Conservation (phyloP, 2,329 filamentous ascomycete genomes). For the Colletotrichum truncatum region DNA sequence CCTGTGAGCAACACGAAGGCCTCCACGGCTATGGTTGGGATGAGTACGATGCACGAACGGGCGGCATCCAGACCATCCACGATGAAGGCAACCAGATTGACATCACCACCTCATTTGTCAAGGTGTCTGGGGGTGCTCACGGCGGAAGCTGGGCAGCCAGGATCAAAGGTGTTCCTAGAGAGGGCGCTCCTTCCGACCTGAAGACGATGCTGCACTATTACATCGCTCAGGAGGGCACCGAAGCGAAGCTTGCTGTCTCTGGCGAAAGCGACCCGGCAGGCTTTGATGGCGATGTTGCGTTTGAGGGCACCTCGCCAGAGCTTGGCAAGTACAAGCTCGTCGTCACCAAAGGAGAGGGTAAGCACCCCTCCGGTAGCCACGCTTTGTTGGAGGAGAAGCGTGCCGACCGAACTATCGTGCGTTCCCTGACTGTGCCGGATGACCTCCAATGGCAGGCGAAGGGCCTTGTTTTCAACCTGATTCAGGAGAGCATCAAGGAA, state of each 20-base stretch:
- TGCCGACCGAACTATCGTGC: constrained; percentile 78
- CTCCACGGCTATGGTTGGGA: constrained; percentile 99
- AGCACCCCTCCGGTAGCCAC: constrained; percentile 72
- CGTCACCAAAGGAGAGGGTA: constrained; percentile 74
- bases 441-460: constrained; percentile 88
- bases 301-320: constrained; percentile 75
- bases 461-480: constrained; percentile 64
- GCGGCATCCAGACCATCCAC: constrained; percentile 89
- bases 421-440: constrained; percentile 72
- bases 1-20: constrained; percentile 93
- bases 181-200: constrained; percentile 71
- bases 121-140: constrained; percentile 84
- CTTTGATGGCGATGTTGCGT: constrained; percentile 68
- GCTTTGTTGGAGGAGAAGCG: constrained; percentile 74
- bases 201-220: constrained; percentile 87
- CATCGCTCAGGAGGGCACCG: constrained; percentile 79
- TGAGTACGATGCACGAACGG: constrained; percentile 89
- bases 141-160: constrained; percentile 93
- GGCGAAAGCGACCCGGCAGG: constrained; percentile 58
- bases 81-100: constrained; percentile 90
- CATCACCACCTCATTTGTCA: constrained; percentile 92
- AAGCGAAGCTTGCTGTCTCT: constrained; percentile 67
- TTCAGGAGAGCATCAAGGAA: constrained; percentile 60
- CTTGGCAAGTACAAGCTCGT: constrained; percentile 84
- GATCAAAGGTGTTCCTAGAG: constrained; percentile 81